Conservation (phyloP, 169 alveolate genomes). For the Fabrea salina region DNA sequence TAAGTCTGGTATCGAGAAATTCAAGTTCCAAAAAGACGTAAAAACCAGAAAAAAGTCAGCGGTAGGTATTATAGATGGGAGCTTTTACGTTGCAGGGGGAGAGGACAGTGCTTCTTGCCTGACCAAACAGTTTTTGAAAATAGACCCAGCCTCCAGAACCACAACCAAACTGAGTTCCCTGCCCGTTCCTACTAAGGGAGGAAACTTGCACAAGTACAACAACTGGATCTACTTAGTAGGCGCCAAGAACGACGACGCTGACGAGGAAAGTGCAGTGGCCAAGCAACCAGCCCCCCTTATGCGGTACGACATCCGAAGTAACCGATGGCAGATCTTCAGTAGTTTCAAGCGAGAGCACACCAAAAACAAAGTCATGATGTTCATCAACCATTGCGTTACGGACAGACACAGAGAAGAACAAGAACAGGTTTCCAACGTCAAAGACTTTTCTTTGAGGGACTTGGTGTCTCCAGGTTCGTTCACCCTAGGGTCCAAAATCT, state of each 20-base stretch:
- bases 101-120: conserved; percentile 3
- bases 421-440: not conserved
- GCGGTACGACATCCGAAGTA: not conserved
- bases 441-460: not conserved
- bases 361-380: not conserved
- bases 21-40: not conserved
- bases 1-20: too few species aligned
- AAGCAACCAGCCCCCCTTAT: conserved; percentile 4
- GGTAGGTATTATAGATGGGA: conserved; percentile 12
- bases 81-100: conserved; percentile 22
- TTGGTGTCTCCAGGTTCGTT: conserved; percentile 1
- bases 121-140: not conserved
- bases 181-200: conserved; percentile 16
- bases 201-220: not conserved
- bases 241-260: not conserved
- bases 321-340: not conserved
- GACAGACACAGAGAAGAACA: not conserved
- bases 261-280: not conserved
- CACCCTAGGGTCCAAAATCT: not conserved
- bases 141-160: not conserved
- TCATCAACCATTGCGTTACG: not conserved
- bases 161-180: not conserved
- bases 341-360: too few species aligned
- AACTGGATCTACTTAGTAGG: not conserved
- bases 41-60: conserved; percentile 11